phyloP scores from a whole-genome alignment of 306 rosid genomes.

The Heteromeles arbutifolia region DNA sequence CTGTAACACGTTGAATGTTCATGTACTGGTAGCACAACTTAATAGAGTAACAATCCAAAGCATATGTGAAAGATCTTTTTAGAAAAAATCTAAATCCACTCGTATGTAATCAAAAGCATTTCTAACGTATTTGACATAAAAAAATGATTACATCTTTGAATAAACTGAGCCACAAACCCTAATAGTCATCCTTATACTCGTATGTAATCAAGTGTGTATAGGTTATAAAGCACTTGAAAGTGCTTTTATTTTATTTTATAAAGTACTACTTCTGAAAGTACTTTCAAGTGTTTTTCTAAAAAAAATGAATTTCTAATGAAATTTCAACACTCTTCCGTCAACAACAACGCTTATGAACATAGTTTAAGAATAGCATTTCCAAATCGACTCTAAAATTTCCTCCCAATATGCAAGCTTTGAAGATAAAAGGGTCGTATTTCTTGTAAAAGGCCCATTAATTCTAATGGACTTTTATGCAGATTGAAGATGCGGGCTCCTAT shows the following conservation, averaged over 20 bases:
- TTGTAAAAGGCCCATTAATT: not conserved
- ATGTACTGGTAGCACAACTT: not conserved
- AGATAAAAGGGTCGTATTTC: not conserved
- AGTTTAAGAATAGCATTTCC: not conserved
- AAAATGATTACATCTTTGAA: constrained; percentile 19
- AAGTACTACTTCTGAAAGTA: not conserved
- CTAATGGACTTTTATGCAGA: not conserved
- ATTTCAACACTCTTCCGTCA: not conserved
- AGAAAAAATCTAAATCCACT: not conserved
- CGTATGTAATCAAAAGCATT: not conserved
- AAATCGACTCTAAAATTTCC: not conserved
- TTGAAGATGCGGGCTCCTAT: not conserved
- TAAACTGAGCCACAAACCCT: not conserved
- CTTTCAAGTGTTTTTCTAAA: not conserved
- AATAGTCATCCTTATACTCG: not conserved
- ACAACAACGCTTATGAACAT: not conserved
- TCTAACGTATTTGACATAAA: not conserved
- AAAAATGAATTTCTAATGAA: not conserved
- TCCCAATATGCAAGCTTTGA: not conserved
- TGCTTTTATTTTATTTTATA: too few relatives aligned
- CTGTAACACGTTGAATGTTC: not conserved
- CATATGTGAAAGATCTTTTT: not conserved
- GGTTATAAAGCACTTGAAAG: not conserved
- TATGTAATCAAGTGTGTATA: not conserved
- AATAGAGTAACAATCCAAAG: not conserved